Conservation (phyloP, 495 filamentous ascomycete genomes). For the Astrocystis sublimbata region DNA sequence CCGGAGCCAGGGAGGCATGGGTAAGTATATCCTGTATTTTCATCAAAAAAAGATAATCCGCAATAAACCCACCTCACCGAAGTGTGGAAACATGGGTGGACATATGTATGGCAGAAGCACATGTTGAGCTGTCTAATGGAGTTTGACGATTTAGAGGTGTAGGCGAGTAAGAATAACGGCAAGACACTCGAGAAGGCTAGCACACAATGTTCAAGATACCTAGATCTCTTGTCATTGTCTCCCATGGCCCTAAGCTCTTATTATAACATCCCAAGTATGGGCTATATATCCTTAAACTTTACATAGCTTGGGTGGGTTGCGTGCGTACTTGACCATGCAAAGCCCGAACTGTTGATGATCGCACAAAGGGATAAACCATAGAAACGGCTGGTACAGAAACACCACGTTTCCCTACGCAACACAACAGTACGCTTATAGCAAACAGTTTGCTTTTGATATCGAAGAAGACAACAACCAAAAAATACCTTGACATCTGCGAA, state of each 20-base stretch:
- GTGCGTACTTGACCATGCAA: neutral
- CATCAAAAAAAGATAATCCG: slow-evolving; percentile 41
- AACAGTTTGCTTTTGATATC: slow-evolving; percentile 10
- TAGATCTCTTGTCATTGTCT: no score
- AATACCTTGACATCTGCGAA: neutral
- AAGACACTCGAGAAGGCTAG: neutral
- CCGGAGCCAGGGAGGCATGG: no score
- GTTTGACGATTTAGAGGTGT: neutral
- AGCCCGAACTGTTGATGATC: neutral
- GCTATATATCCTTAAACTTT: neutral
- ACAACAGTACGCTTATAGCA: neutral
- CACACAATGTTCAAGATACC: neutral
- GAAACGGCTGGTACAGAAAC: slow-evolving; percentile 3
- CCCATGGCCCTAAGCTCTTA: neutral
- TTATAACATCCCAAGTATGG: neutral
- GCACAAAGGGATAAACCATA: slow-evolving; percentile 2
- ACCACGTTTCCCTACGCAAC: neutral
- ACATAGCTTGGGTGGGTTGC: neutral
- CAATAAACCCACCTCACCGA: slow-evolving; percentile 49
- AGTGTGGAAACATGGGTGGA: slow-evolving; percentile 44
- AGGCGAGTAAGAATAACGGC: no score
- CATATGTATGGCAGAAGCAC: slow-evolving; percentile 48
- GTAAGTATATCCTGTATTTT: slow-evolving; percentile 44
- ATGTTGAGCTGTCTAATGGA: slow-evolving; percentile 24
- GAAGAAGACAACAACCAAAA: neutral